These are phyloP conservation scores for Pestalotiopsis sp. DNA, from an alignment of 2,329 filamentous ascomycete species.

Conservation along the genomic window DNA sequence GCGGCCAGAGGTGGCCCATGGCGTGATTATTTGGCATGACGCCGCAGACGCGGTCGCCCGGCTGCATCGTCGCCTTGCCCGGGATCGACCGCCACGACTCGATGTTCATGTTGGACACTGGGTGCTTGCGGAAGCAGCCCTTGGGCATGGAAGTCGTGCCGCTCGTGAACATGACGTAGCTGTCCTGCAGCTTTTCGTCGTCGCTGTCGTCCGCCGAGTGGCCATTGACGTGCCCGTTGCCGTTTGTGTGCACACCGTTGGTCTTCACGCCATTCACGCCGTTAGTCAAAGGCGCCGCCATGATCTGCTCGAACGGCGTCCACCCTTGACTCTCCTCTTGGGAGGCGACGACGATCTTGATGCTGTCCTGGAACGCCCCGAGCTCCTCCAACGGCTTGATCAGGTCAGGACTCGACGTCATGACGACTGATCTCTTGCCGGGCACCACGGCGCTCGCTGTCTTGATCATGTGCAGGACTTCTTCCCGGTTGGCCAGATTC, in stretches of 20 bases:
- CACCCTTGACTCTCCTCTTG: not conserved
- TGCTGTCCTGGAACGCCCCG: not conserved
- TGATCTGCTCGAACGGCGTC: slow-evolving; percentile 4
- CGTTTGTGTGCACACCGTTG: not conserved
- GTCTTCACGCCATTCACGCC: not conserved
- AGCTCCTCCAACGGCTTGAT: slow-evolving; percentile 2
- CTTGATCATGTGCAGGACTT: slow-evolving; percentile 11
- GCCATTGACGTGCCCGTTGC: not conserved
- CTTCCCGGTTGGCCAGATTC: slow-evolving; percentile 7
- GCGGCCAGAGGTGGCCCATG: slow-evolving; percentile 5
- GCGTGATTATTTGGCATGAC: slow-evolving; percentile 12
- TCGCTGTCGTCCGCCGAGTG: not conserved
- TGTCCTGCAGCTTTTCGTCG: not conserved
- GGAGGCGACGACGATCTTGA: not conserved
- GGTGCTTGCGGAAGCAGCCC: not conserved
- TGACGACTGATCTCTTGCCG: not conserved
- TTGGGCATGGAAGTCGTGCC: slow-evolving; percentile 12
- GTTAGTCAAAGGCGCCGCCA: not conserved
- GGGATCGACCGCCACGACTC: not conserved
- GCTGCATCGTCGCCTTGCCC: not conserved
- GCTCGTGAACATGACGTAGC: slow-evolving; percentile 11
- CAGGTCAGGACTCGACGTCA: slow-evolving; percentile 4
- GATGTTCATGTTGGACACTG: not conserved
- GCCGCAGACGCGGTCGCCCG: not conserved
- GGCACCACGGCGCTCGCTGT: not conserved